Percentiles rank a stretch among this genome's conserved stretches.
These are phyloP conservation scores for Oidiodendron maius DNA, from an alignment of 495 filamentous ascomycete genomes.

Conservation along the genomic window DNA sequence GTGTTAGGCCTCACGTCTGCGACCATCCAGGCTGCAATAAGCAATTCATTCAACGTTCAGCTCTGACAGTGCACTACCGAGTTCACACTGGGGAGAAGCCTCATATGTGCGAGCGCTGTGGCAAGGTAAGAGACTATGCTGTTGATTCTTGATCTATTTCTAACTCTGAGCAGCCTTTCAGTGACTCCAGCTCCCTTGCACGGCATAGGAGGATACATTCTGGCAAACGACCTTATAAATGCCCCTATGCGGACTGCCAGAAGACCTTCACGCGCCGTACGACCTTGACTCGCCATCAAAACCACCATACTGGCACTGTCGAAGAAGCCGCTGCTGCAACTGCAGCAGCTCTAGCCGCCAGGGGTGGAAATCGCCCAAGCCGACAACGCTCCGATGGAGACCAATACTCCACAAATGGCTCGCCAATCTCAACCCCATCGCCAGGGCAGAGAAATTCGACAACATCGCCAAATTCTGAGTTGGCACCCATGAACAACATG, in stretches of 20 bases:
- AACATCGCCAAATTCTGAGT: constrained; percentile 71
- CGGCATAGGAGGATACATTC: constrained; percentile 93
- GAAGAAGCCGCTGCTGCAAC: constrained; percentile 90
- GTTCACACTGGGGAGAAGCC: constrained; percentile 98
- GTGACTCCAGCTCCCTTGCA: constrained; percentile 92
- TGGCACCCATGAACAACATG: constrained; percentile 68
- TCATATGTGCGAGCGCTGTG: constrained; percentile 94
- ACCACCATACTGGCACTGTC: constrained; percentile 90
- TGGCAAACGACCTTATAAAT: constrained; percentile 94
- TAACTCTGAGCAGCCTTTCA: constrained; percentile 71
- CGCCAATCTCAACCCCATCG: constrained; percentile 82
- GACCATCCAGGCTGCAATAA: constrained; percentile 86
- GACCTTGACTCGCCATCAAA: constrained; percentile 91
- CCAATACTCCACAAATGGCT: constrained; percentile 71
- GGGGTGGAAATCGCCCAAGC: constrained; percentile 46
- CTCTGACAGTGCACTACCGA: constrained; percentile 88
- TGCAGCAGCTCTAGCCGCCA: constrained; percentile 69
- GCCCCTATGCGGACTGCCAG: constrained; percentile 94
- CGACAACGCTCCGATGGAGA: constrained; percentile 68
- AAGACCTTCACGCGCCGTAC: constrained; percentile 97
- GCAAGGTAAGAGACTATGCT: constrained; percentile 64
- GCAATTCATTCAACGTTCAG: constrained; percentile 97
- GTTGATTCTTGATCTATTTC: constrained; percentile 1
- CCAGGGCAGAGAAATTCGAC: constrained; percentile 71
- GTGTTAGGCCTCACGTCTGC: constrained; percentile 86